phyloP scores from a whole-genome alignment of 805 yeast species.

The Candida arabinofermentans region DNA sequence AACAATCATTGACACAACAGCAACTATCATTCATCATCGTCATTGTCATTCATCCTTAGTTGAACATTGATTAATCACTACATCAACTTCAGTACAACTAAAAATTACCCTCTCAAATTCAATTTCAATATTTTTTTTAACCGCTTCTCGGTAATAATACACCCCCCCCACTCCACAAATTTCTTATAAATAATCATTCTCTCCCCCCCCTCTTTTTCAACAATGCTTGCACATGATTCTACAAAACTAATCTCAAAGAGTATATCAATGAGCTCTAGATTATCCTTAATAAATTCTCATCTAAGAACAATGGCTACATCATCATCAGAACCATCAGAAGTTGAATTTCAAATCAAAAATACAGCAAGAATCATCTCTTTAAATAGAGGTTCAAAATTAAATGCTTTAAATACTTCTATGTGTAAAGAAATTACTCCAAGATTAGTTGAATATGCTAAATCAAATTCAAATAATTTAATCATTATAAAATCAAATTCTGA shows the following conservation, averaged over 20 bases:
- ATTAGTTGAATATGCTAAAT: constrained; percentile 69
- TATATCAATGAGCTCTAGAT: constrained; percentile 5
- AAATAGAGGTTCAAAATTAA: constrained; percentile 79
- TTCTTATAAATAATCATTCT: too few relatives aligned
- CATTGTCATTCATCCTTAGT: too few relatives aligned
- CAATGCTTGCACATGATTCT: background rate
- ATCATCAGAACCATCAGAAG: constrained; percentile 37
- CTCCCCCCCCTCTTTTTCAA: too few relatives aligned
- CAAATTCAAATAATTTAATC: constrained; percentile 58
- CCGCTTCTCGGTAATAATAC: too few relatives aligned
- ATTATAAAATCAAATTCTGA: constrained; percentile 64
- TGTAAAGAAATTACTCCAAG: constrained; percentile 67
- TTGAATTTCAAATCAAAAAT: constrained; percentile 56
- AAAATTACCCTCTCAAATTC: too few relatives aligned
- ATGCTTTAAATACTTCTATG: constrained; percentile 80
- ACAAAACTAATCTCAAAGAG: background rate
- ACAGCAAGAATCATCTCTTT: constrained; percentile 70
- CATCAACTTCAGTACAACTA: too few relatives aligned
- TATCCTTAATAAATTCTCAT: constrained; percentile 5
- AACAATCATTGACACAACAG: too few relatives aligned
- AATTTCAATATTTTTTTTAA: too few relatives aligned
- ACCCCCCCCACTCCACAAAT: too few relatives aligned
- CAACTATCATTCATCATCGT: too few relatives aligned
- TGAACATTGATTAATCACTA: too few relatives aligned
- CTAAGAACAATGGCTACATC: constrained; percentile 21